phyloP scores from a whole-genome alignment of 2,329 filamentous ascomycete genomes.

The Rhexocercosporidium sp. region DNA sequence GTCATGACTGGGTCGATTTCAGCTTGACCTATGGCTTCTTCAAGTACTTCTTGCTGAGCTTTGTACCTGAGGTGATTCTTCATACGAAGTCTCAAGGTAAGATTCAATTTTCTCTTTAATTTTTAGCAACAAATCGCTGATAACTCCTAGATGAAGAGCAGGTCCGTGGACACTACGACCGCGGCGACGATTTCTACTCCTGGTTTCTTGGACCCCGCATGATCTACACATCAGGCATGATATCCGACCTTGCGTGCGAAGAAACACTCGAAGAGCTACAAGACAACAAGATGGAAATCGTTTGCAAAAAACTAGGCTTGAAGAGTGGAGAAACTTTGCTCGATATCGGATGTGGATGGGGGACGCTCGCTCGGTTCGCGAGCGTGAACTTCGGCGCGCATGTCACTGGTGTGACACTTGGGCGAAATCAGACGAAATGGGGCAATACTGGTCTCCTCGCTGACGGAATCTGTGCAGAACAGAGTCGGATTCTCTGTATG shows the following conservation, averaged over 20 bases:
- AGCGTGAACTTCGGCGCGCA: slow-evolving; percentile 75
- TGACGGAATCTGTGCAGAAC: slow-evolving; percentile 63
- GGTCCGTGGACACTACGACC: slow-evolving; percentile 42
- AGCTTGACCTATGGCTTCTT: slow-evolving; percentile 41
- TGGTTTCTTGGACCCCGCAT: slow-evolving; percentile 45
- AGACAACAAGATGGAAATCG: slow-evolving; percentile 64
- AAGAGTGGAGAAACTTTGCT: slow-evolving; percentile 66
- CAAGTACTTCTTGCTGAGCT: slow-evolving; percentile 41
- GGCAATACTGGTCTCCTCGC: slow-evolving; percentile 69
- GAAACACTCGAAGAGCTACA: slow-evolving; percentile 44
- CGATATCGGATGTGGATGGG: slow-evolving; percentile 73
- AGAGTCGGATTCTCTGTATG: slow-evolving; percentile 70
- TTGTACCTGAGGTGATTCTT: slow-evolving; percentile 39
- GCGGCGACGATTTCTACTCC: slow-evolving; percentile 43
- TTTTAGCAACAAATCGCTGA: too few relatives aligned
- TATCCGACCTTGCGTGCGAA: slow-evolving; percentile 39
- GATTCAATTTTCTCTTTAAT: too few relatives aligned
- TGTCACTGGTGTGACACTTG: slow-evolving; percentile 75
- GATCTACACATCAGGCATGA: slow-evolving; percentile 44
- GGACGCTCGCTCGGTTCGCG: slow-evolving; percentile 73
- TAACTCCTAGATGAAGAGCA: slow-evolving; percentile 39
- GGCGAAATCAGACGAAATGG: slow-evolving; percentile 74
- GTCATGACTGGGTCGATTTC: slow-evolving; percentile 44
- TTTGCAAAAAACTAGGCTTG: slow-evolving; percentile 70
- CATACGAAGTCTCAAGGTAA: slow-evolving; percentile 35